Evolutionary conservation across 768 basidiomycete species (phyloP), one percentile per base, ranked within the genome.

Genomic region (Dioszegia crocea): DNA sequence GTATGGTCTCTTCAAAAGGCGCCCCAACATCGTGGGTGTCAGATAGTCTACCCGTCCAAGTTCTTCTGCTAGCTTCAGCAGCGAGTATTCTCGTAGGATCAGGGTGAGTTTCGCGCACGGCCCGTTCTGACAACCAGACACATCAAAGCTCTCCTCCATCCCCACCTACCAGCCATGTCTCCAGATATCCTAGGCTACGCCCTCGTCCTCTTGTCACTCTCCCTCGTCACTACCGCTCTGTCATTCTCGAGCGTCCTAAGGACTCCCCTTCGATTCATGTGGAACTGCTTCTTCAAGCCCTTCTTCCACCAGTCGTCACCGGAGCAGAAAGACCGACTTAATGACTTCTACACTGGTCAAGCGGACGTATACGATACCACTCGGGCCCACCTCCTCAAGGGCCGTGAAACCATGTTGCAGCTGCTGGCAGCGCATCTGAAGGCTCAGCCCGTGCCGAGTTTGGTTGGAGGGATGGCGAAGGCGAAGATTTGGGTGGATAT

Each of bases 401-500:
- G 88, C 0, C 79, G 88, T 21, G 82, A 85, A 65, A 87, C 86
- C 16, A 86, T 89, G 85, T 80, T 88, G 12, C 81, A 80, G 53
- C 79, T 88, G n/a, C 82, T 83, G 3, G 84, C 85, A 0, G 81
- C 82, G 31, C 86, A 88, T 63, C 76, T 88, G 8, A 79, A 79
- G 30, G 76, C 80, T 2, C 78, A 86, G 60, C 62, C 33, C 31
- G 44, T 31, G 30, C 45, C 40, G 23, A 68, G 24, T 39, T 16
- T 30, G 12, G 38, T 30, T 14, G 21, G 27, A 24, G 63, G 79
- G 5, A 79, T 81, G 0, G 73, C 77, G 0, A 81, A 82, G 68
- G 79, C 80, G 14, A 81, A 87, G 17, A 80, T 89, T 14, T 89
- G 88, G 88, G 81, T 89, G 17, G 88, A 89, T 70, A 84, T 89